Evolutionary conservation across 345 rosid species (phyloP), one percentile per base, ranked within the genome.

Genomic region (Salix brachista): DNA sequence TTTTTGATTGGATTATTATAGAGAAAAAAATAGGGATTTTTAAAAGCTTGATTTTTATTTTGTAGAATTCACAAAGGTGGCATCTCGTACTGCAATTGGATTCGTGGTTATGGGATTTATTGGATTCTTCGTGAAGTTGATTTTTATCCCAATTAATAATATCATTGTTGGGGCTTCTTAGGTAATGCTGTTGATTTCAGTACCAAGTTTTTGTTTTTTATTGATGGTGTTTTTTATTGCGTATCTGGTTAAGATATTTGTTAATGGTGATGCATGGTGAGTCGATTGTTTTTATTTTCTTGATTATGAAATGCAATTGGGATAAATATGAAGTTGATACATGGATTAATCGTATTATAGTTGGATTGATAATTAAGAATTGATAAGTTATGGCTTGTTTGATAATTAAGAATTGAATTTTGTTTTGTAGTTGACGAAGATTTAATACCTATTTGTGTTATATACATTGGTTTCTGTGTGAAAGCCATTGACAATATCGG

Each of bases 61-160:
- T 11, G 65, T 72, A 91, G 94, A 91, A 79, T 91, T 91, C 87
- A 82, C 89, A 7, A 89, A 89, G 81, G 92, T 91, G 5, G 97
- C 97, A n/a, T 79, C 89, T 60, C 97, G 93, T 83, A 90, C 92
- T 11, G 94, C 97, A 58, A 86, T 93, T 62, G 98, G 98, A 8
- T 91, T 93, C 71, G 97, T 89, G 64, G 97, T 89, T 79, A 91
- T 91, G 97, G 93, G 98, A 50, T 91, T 93, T 67, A 94, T 90
- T 5, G 98, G 95, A 0, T 93, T 90, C 87, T 90, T 91, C 79
- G 94, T 91, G 69, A 93, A 93, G 84, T 82, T 90, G 70, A 86
- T 91, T 76, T 91, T 90, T 84, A 91, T 93, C 77, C 98, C 98
- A 46, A 89, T 93, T 83, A 93, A 91, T 90, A 93, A 90, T 88